These are phyloP conservation scores for Cladosporium sp. DNA, from an alignment of 2,329 filamentous ascomycete genomes.

Conservation along the genomic window DNA sequence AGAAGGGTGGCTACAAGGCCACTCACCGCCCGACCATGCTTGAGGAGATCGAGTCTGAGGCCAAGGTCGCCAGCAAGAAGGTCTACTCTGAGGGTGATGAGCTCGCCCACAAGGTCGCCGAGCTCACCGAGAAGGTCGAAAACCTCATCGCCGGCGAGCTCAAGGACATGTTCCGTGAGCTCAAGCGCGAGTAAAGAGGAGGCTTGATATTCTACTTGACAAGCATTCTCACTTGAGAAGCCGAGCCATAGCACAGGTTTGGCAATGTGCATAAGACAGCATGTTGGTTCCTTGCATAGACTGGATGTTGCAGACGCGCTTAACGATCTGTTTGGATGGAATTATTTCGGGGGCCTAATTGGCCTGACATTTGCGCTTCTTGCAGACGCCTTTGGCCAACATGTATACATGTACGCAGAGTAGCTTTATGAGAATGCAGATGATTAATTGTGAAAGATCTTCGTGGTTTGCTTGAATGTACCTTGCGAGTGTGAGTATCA, in stretches of 20 bases:
- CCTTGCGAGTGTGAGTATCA: not conserved
- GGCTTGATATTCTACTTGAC: not conserved
- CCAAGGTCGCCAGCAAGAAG: conserved; percentile 41
- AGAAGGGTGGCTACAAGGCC: conserved; percentile 40
- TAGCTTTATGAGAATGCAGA: not conserved
- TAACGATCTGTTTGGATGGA: conserved; percentile 10
- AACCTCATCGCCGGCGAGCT: conserved; percentile 52
- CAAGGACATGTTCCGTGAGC: conserved; percentile 48
- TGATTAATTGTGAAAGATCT: not conserved
- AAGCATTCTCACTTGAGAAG: not conserved
- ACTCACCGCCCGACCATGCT: conserved; percentile 60
- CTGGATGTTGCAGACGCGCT: conserved; percentile 4
- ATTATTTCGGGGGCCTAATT: not conserved
- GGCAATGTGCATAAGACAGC: conserved; percentile 6
- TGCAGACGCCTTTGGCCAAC: not conserved
- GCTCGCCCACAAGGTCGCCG: conserved; percentile 49
- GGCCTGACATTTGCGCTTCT: conserved; percentile 1
- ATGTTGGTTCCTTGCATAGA: conserved; percentile 11
- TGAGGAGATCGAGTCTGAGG: conserved; percentile 42
- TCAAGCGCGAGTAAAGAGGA: conserved; percentile 19
- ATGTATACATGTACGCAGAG: conserved; percentile 14
- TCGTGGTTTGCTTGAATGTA: not conserved
- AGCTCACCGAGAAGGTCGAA: conserved; percentile 46
- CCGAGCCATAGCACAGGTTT: conserved; percentile 8
- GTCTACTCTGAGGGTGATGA: conserved; percentile 39